Evolutionary conservation across 345 rosid genomes (phyloP).

Genomic region (Viola odorata): DNA sequence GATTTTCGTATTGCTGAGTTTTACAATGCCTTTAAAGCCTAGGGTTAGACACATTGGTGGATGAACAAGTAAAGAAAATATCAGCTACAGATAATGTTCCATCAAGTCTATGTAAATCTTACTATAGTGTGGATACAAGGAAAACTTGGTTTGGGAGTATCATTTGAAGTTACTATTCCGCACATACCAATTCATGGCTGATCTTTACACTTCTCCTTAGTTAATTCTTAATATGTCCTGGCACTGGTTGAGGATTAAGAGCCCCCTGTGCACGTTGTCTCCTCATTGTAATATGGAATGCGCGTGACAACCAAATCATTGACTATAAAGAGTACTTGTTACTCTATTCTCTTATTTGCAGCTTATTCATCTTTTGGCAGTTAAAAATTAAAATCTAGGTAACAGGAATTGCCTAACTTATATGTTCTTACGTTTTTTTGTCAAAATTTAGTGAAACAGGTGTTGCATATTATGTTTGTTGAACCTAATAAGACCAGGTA

Average conservation of each 20-base stretch:
- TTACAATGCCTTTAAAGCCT: not conserved
- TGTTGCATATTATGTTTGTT: no score
- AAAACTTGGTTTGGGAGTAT: not conserved
- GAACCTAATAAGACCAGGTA: slow-evolving; percentile 1
- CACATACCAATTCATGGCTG: not conserved
- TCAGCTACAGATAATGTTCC: not conserved
- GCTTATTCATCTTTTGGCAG: not conserved
- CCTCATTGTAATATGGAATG: slow-evolving; percentile 2
- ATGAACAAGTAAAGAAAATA: not conserved
- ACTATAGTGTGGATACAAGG: not conserved
- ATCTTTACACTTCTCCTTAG: not conserved
- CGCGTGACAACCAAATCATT: not conserved
- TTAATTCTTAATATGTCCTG: not conserved
- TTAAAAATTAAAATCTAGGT: no score
- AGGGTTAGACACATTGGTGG: not conserved
- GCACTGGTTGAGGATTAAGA: not conserved
- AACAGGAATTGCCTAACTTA: no score
- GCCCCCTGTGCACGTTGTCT: not conserved
- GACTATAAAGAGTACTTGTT: not conserved
- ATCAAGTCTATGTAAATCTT: not conserved
- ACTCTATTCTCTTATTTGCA: not conserved
- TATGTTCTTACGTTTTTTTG: no score
- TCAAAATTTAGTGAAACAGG: no score
- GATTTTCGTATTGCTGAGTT: not conserved
- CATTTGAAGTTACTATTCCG: not conserved